These are phyloP conservation scores for Komagataella mondaviorum DNA, from an alignment of 805 yeast genomes.

Conservation along the genomic window DNA sequence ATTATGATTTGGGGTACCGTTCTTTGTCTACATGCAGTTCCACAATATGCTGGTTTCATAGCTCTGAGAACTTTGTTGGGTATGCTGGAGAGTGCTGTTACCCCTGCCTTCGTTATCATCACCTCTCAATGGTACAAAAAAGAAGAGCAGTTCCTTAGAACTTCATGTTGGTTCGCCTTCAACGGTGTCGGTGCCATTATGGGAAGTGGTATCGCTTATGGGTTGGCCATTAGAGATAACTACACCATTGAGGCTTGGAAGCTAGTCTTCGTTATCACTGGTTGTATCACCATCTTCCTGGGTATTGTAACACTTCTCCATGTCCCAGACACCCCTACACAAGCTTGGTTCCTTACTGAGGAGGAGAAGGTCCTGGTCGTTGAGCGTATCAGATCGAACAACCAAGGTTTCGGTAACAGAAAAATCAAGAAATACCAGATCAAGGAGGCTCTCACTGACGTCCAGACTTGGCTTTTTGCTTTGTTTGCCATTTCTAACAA, in stretches of 20 bases:
- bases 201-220: slow-evolving; percentile 39
- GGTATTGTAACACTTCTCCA: slow-evolving; percentile 32
- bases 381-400: slow-evolving; percentile 37
- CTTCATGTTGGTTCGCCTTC: slow-evolving; percentile 25
- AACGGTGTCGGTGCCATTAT: slow-evolving; percentile 27
- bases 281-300: slow-evolving; percentile 35
- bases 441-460: slow-evolving; percentile 34
- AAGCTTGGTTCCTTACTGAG: slow-evolving; percentile 23
- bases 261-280: slow-evolving; percentile 40
- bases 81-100: slow-evolving; percentile 32
- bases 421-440: slow-evolving; percentile 42
- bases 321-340: slow-evolving; percentile 30
- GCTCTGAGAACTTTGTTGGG: slow-evolving; percentile 33
- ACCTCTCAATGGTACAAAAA: slow-evolving; percentile 43
- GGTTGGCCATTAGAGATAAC: slow-evolving; percentile 27
- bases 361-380: slow-evolving; percentile 32
- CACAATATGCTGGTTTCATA: slow-evolving; percentile 28
- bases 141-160: slow-evolving; percentile 28
- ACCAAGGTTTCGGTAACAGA: slow-evolving; percentile 44
- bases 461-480: slow-evolving; percentile 34
- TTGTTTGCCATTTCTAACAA: slow-evolving; percentile 27
- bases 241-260: slow-evolving; percentile 39
- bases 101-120: slow-evolving; percentile 40
- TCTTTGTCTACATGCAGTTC: slow-evolving; percentile 17
- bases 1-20: slow-evolving; percentile 19